phyloP scores from a whole-genome alignment of 2,329 filamentous ascomycete species.

The Trichoderma afroharzianum region DNA sequence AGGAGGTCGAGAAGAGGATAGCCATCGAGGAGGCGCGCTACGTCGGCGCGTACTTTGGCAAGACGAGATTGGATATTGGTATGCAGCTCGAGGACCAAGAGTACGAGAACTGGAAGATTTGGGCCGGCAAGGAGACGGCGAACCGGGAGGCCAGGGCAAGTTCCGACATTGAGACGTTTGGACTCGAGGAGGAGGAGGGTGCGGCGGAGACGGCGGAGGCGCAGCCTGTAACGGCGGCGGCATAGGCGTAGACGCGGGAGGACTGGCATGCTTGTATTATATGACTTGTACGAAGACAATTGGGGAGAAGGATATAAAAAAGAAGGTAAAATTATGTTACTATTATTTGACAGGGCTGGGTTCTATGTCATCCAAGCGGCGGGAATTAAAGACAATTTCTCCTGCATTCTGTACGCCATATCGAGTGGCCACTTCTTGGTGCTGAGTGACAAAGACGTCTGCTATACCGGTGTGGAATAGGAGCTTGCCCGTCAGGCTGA shows the following conservation, averaged over 20 bases:
- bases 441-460: slow-evolving; percentile 81
- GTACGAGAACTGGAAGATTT: slow-evolving; percentile 81
- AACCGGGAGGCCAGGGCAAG: slow-evolving; percentile 39
- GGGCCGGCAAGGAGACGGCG: slow-evolving; percentile 57
- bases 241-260: neutral
- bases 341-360: slow-evolving; percentile 1
- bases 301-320: neutral
- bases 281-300: slow-evolving; percentile 19
- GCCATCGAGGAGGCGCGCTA: slow-evolving; percentile 83
- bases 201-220: slow-evolving; percentile 26
- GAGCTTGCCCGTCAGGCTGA: slow-evolving; percentile 82
- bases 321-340: neutral
- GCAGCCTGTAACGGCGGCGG: neutral
- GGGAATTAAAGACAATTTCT: slow-evolving; percentile 39
- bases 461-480: slow-evolving; percentile 62
- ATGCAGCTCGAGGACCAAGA: slow-evolving; percentile 77
- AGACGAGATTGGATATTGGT: slow-evolving; percentile 67
- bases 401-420: slow-evolving; percentile 39
- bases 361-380: slow-evolving; percentile 23
- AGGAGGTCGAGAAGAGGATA: slow-evolving; percentile 79
- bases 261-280: slow-evolving; percentile 5
- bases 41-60: slow-evolving; percentile 86
- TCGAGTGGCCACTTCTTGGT: slow-evolving; percentile 57
- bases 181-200: slow-evolving; percentile 31
- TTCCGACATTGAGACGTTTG: slow-evolving; percentile 43